A percentile compares a stretch with the other conserved stretches of the same genome.
Evolutionary conservation across 2,329 filamentous ascomycete genomes (phyloP).

Genomic region (Sporothrix protearum): DNA sequence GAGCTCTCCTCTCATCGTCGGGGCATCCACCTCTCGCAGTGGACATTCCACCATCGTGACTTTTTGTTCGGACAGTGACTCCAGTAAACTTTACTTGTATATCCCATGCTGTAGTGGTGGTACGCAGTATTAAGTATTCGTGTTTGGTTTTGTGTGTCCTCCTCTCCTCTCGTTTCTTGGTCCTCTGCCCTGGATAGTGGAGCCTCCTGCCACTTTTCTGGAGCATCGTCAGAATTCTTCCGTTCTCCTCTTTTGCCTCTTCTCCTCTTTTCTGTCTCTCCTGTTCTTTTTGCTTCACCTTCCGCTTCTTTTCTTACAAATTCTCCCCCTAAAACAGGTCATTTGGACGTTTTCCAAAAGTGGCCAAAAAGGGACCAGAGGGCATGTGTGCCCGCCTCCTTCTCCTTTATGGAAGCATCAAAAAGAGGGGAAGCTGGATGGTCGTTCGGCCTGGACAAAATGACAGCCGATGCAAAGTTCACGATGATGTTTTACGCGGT

Average conservation of each 20-base stretch:
- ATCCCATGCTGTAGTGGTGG: no score
- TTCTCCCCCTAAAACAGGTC: background rate
- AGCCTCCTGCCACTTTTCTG: background rate
- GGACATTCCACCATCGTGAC: background rate
- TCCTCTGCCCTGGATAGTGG: background rate
- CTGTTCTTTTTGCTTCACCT: background rate
- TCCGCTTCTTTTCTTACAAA: background rate
- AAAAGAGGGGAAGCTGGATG: conserved; percentile 1
- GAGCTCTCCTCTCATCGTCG: no score
- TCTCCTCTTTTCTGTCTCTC: background rate
- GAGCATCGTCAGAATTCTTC: conserved; percentile 3
- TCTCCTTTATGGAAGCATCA: background rate
- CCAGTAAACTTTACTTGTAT: background rate
- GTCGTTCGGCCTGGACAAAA: background rate
- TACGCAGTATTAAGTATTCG: no score
- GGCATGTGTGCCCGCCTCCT: background rate
- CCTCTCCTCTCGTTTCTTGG: background rate
- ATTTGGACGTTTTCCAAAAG: conserved; percentile 5
- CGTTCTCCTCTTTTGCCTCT: conserved; percentile 2
- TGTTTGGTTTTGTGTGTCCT: background rate
- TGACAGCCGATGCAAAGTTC: background rate
- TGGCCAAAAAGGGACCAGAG: background rate
- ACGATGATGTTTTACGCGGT: background rate
- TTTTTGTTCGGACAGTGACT: background rate
- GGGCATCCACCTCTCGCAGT: background rate